Conservation (phyloP, 805 yeast genomes). For the Novakomyces olei region DNA sequence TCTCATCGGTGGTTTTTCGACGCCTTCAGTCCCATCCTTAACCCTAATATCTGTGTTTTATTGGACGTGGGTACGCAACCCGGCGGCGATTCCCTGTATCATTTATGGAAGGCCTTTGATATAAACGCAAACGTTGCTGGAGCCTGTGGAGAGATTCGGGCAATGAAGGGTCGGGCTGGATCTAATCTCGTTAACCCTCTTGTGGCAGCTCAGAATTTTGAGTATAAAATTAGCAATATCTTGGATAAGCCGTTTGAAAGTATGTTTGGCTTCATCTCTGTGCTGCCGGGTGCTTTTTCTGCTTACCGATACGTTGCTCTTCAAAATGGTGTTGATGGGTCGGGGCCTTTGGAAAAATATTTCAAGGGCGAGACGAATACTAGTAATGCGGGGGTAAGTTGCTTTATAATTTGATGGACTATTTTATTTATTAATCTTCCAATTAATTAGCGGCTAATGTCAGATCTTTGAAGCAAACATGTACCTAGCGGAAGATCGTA, state of each 20-base stretch:
- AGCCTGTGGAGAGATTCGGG: constrained; percentile 93
- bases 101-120: constrained; percentile 94
- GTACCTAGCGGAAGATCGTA: constrained; percentile 94
- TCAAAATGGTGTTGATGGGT: constrained; percentile 65
- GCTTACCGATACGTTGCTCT: constrained; percentile 84
- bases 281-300: constrained; percentile 85
- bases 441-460: constrained; percentile 31
- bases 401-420: no score
- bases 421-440: no score
- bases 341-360: constrained; percentile 75
- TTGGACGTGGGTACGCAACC: constrained; percentile 97
- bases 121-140: constrained; percentile 94
- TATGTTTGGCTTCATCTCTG: constrained; percentile 77
- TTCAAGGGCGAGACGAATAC: constrained; percentile 69
- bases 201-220: constrained; percentile 91
- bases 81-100: constrained; percentile 69
- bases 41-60: constrained; percentile 74
- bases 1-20: constrained; percentile 96
- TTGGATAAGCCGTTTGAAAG: constrained; percentile 87
- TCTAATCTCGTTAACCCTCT: constrained; percentile 62
- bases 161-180: constrained; percentile 85
- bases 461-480: constrained; percentile 88
- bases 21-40: constrained; percentile 75
- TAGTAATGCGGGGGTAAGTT: constrained; percentile 3
- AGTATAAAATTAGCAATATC: constrained; percentile 90